Conservation (phyloP, 495 filamentous ascomycete species). For the Astrothelium subdiscretum region DNA sequence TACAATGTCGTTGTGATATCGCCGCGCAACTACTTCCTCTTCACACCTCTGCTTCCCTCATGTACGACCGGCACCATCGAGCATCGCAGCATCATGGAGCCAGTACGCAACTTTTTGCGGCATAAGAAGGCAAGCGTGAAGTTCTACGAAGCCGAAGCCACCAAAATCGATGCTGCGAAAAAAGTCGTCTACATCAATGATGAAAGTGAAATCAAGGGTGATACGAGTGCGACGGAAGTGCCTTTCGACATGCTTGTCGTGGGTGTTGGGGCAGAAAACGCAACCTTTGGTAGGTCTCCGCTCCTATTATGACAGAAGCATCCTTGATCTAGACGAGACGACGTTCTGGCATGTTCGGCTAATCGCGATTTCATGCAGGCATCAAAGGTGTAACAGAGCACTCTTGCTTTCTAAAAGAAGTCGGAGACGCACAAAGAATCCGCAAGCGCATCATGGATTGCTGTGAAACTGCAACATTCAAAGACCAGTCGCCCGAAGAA, state of each 20-base stretch:
- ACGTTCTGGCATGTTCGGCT: too few relatives aligned
- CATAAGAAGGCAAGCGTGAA: constrained; percentile 85
- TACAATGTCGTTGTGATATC: constrained; percentile 97
- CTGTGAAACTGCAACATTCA: constrained; percentile 95
- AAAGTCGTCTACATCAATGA: constrained; percentile 82
- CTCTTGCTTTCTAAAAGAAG: constrained; percentile 97
- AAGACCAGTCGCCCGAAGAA: constrained; percentile 86
- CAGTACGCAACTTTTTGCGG: constrained; percentile 83
- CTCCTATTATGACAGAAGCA: not conserved
- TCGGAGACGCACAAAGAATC: constrained; percentile 86
- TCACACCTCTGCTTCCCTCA: constrained; percentile 91
- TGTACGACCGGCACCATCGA: constrained; percentile 96
- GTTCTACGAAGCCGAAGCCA: constrained; percentile 97
- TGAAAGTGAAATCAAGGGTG: constrained; percentile 85
- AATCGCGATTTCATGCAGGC: constrained; percentile 38
- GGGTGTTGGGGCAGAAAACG: constrained; percentile 94
- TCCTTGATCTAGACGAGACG: not conserved
- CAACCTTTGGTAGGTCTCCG: constrained; percentile 81
- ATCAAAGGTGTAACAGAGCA: constrained; percentile 91
- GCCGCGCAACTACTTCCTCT: constrained; percentile 98
- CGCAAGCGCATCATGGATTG: constrained; percentile 99
- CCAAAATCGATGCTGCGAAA: constrained; percentile 87
- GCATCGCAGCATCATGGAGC: constrained; percentile 99
- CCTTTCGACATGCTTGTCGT: constrained; percentile 97
- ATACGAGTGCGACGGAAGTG: constrained; percentile 70